Percentiles rank a stretch among this genome's conserved stretches.
Evolutionary conservation across 2,329 filamentous ascomycete species (phyloP).

Genomic region (Fusarium cicatricum): DNA sequence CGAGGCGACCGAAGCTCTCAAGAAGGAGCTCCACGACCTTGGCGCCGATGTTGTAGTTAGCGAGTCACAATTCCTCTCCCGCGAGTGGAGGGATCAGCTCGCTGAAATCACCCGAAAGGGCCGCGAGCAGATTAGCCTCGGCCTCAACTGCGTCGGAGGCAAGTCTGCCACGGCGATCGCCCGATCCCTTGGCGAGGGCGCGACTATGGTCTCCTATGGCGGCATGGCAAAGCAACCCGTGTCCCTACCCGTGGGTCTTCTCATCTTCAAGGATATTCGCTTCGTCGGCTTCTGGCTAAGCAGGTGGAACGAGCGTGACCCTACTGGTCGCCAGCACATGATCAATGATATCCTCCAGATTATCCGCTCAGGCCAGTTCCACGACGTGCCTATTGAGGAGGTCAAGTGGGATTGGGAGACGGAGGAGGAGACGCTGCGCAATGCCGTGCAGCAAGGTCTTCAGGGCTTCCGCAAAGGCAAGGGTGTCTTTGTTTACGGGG

Average conservation of each 20-base stretch:
- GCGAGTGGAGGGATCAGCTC: slow-evolving; percentile 69
- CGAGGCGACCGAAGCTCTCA: slow-evolving; percentile 69
- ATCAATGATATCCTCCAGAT: slow-evolving; percentile 85
- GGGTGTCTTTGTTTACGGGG: slow-evolving; percentile 83
- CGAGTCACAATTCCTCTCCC: slow-evolving; percentile 61
- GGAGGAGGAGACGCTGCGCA: slow-evolving; percentile 70
- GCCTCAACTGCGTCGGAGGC: slow-evolving; percentile 93
- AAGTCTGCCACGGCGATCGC: slow-evolving; percentile 82
- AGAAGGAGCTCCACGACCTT: slow-evolving; percentile 60
- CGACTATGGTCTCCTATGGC: slow-evolving; percentile 89
- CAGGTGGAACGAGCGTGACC: slow-evolving; percentile 81
- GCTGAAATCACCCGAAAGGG: slow-evolving; percentile 75
- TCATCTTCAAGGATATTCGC: slow-evolving; percentile 92
- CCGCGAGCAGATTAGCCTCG: slow-evolving; percentile 76
- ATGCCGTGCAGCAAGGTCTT: slow-evolving; percentile 83
- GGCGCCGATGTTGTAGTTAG: slow-evolving; percentile 67
- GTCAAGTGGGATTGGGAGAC: slow-evolving; percentile 87
- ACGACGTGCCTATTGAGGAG: slow-evolving; percentile 82
- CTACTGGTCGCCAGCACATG: slow-evolving; percentile 77
- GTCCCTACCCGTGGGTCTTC: slow-evolving; percentile 77
- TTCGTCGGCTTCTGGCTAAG: slow-evolving; percentile 97
- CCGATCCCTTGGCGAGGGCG: slow-evolving; percentile 73
- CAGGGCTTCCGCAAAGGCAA: slow-evolving; percentile 88
- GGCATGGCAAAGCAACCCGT: slow-evolving; percentile 93
- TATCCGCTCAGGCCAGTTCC: slow-evolving; percentile 78